phyloP scores from a whole-genome alignment of 2,329 filamentous ascomycete genomes.

The Penicillium sp. region DNA sequence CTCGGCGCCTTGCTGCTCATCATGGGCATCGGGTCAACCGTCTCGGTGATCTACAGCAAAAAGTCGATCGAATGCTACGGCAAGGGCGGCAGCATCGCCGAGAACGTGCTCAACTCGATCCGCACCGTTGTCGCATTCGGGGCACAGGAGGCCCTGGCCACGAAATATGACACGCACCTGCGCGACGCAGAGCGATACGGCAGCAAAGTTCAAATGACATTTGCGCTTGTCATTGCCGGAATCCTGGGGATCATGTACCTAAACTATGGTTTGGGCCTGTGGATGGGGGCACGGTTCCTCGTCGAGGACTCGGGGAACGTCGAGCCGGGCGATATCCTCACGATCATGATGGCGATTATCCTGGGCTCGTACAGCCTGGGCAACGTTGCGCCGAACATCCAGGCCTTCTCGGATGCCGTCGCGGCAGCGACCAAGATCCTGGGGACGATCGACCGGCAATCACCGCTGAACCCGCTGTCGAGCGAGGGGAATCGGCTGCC shows the following conservation, averaged over 20 bases:
- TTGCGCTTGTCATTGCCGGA: conserved; percentile 35
- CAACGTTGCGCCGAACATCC: conserved; percentile 47
- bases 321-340: conserved; percentile 33
- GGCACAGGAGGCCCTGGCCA: conserved; percentile 31
- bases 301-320: conserved; percentile 26
- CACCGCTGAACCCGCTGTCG: conserved; percentile 44
- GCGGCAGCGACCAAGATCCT: conserved; percentile 46
- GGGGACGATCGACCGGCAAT: conserved; percentile 46
- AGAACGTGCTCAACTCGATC: conserved; percentile 57
- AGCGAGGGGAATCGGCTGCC: conserved; percentile 30
- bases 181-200: conserved; percentile 31
- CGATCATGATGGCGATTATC: conserved; percentile 37
- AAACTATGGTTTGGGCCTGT: conserved; percentile 40
- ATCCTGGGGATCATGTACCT: conserved; percentile 39
- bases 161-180: conserved; percentile 34
- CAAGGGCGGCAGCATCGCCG: conserved; percentile 50
- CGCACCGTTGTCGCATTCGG: conserved; percentile 58
- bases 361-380: conserved; percentile 45
- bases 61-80: conserved; percentile 77
- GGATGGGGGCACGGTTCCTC: conserved; percentile 39
- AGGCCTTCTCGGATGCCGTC: conserved; percentile 50
- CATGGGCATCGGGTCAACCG: conserved; percentile 72
- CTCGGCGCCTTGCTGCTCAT: conserved; percentile 74
- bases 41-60: conserved; percentile 80
- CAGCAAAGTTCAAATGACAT: conserved; percentile 33